phyloP scores from a whole-genome alignment of 306 rosid species.

The Sesbania bispinosa region DNA sequence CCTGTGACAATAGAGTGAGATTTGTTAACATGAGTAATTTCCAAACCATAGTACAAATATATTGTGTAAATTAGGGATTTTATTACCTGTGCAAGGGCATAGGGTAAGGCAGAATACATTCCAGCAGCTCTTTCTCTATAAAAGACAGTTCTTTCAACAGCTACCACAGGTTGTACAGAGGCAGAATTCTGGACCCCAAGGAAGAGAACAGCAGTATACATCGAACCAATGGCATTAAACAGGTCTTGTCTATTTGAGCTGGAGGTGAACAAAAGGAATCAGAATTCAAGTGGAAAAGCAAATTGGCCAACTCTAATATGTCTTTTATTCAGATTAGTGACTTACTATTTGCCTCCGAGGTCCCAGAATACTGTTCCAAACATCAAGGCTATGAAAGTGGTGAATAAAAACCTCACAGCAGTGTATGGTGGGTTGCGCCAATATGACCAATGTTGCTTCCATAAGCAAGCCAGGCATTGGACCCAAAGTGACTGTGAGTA shows the following conservation, averaged over 20 bases:
- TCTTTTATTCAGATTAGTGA: neutral
- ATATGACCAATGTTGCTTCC: constrained; percentile 71
- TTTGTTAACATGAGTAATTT: neutral
- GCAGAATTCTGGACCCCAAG: constrained; percentile 60
- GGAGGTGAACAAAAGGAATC: constrained; percentile 19
- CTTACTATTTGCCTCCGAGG: constrained; percentile 58
- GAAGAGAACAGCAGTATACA: constrained; percentile 62
- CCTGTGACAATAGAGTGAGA: constrained; percentile 35
- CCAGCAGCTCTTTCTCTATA: constrained; percentile 87
- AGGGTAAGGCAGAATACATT: constrained; percentile 76
- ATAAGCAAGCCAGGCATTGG: constrained; percentile 75
- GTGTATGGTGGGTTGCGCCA: constrained; percentile 52
- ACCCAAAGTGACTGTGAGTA: constrained; percentile 54
- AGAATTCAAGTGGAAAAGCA: neutral
- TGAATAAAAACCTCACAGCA: constrained; percentile 47
- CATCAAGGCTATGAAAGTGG: constrained; percentile 40
- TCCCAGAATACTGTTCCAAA: constrained; percentile 62
- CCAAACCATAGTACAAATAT: neutral
- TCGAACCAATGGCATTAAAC: constrained; percentile 68
- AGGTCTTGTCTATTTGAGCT: constrained; percentile 50
- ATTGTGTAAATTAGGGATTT: neutral
- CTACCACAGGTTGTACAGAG: constrained; percentile 72
- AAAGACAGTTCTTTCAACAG: constrained; percentile 72
- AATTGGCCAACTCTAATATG: neutral
- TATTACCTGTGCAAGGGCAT: constrained; percentile 67